Evolutionary conservation across 805 yeast species (phyloP).

Genomic region (Candida hispaniensis): DNA sequence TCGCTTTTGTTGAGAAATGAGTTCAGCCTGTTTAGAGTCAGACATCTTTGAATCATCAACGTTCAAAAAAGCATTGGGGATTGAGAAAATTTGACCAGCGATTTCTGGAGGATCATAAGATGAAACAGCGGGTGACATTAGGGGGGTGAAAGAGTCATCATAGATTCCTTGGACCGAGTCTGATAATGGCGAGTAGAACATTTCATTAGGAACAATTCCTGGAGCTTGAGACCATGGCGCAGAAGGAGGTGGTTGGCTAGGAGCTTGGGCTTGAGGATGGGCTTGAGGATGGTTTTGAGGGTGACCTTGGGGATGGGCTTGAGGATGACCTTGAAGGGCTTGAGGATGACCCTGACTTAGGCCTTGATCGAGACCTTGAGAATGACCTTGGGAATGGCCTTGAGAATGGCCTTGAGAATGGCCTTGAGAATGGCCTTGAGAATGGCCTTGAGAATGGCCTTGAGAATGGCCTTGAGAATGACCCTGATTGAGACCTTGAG

Average conservation of each 20-base stretch:
- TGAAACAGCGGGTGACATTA: conserved; percentile 65
- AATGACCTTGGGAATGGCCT: conserved; percentile 7
- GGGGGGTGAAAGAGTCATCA: conserved; percentile 60
- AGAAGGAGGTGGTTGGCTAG: conserved; percentile 5
- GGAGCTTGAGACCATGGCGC: conserved; percentile 2
- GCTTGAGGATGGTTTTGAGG: conserved; percentile 3
- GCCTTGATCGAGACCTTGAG: too few species aligned
- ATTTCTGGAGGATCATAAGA: conserved; percentile 36
- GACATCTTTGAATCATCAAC: conserved; percentile 5
- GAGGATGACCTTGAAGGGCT: neutral
- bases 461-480: too few species aligned
- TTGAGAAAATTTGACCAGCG: conserved; percentile 19
- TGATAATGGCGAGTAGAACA: conserved; percentile 13
- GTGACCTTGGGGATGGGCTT: conserved; percentile 9
- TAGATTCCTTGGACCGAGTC: conserved; percentile 8
- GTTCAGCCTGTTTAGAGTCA: neutral
- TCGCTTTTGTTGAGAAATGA: neutral
- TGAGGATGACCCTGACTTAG: too few species aligned
- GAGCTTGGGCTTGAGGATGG: conserved; percentile 6
- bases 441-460: too few species aligned
- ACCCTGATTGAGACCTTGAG: too few species aligned
- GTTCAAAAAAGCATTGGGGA: conserved; percentile 22
- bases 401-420: too few species aligned
- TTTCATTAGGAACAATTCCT: conserved; percentile 13
- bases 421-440: too few species aligned